Conservation (phyloP, 1,139 yeast species). For the Meyerozyma guilliermondii region DNA sequence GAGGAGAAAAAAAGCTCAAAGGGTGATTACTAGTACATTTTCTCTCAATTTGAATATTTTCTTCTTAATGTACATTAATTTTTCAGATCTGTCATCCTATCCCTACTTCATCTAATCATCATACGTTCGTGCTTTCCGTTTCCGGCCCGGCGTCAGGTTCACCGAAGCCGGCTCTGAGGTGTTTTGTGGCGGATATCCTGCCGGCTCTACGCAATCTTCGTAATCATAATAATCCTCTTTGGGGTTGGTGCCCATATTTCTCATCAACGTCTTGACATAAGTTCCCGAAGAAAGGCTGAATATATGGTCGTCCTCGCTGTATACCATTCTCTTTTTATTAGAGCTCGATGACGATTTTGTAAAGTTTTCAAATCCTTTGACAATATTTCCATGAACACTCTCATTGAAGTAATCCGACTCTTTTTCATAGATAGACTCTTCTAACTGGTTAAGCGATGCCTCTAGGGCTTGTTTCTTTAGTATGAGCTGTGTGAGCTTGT, state of each 20-base stretch:
- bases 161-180: conserved; percentile 2
- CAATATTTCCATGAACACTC: conserved; percentile 67
- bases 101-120: conserved; percentile 20
- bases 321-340: conserved; percentile 49
- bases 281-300: conserved; percentile 78
- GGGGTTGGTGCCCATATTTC: conserved; percentile 20
- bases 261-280: conserved; percentile 58
- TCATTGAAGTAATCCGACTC: conserved; percentile 79
- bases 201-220: conserved; percentile 42
- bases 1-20: too few species aligned
- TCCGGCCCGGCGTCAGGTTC: conserved; percentile 26
- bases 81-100: too few species aligned
- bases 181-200: conserved; percentile 6
- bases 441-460: conserved; percentile 55
- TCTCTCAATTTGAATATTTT: too few species aligned
- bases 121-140: conserved; percentile 28
- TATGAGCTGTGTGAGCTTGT: conserved; percentile 62
- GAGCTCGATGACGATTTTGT: conserved; percentile 42
- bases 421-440: conserved; percentile 75
- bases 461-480: conserved; percentile 62
- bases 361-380: conserved; percentile 85
- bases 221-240: conserved; percentile 42
- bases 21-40: too few species aligned
- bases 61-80: too few species aligned
- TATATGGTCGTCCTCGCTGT: conserved; percentile 78